Conservation (phyloP, 768 basidiomycete species). For the Russula lepida region DNA sequence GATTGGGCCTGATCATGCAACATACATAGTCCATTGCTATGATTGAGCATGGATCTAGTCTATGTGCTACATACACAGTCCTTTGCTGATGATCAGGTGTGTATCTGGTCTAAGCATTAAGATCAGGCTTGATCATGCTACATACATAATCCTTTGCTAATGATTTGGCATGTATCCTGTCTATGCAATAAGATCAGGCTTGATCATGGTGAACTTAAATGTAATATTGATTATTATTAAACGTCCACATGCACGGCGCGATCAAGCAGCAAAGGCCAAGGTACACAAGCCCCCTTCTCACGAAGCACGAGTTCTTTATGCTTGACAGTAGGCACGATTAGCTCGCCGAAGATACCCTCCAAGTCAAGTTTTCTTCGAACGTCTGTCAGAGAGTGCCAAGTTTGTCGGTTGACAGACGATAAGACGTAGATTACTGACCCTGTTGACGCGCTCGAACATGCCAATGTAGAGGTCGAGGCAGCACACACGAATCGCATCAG, state of each 20-base stretch:
- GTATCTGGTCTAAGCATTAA: no score
- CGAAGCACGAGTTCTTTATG: constrained; percentile 77
- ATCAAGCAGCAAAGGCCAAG: constrained; percentile 84
- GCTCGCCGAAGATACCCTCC: constrained; percentile 61
- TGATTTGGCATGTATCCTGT: no score
- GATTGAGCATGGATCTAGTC: no score
- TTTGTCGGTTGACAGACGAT: neutral
- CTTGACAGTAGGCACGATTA: constrained; percentile 86
- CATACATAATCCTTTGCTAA: no score
- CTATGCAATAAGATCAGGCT: no score
- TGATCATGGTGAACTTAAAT: no score
- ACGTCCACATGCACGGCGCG: constrained; percentile 68
- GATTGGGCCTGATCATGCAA: no score
- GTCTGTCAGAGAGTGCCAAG: constrained; percentile 28
- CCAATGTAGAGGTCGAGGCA: constrained; percentile 73
- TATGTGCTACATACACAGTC: no score
- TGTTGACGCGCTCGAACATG: constrained; percentile 79
- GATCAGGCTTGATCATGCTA: no score
- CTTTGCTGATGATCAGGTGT: no score
- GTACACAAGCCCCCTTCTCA: constrained; percentile 70
- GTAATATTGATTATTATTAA: no score
- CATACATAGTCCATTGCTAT: no score
- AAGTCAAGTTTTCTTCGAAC: constrained; percentile 62
- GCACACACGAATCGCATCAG: constrained; percentile 60
- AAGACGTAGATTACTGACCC: constrained; percentile 40